phyloP scores from a whole-genome alignment of 345 rosid species.

The Eucalyptus camaldulensis region DNA sequence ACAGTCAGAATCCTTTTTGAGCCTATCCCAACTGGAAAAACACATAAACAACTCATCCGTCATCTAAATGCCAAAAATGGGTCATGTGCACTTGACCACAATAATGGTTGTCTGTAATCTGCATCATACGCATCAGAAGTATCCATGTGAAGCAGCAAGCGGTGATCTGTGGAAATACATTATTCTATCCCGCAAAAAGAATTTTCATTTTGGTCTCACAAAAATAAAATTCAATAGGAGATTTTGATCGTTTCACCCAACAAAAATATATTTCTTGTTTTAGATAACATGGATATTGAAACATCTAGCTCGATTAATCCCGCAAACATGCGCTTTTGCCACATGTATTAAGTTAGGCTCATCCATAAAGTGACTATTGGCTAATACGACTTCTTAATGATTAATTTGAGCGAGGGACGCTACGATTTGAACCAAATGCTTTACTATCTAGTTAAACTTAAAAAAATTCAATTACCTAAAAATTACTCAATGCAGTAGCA shows the following conservation, averaged over 20 bases:
- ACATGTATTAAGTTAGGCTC: background rate
- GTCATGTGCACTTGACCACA: background rate
- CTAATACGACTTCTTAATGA: background rate
- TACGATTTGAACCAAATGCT: background rate
- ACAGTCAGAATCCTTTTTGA: background rate
- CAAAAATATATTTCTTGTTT: background rate
- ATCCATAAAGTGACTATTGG: background rate
- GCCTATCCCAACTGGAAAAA: background rate
- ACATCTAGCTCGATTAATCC: background rate
- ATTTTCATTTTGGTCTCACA: background rate
- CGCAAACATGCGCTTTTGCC: background rate
- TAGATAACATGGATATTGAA: background rate
- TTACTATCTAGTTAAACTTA: background rate
- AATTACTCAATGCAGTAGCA: background rate
- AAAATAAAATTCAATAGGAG: background rate
- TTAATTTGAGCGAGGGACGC: background rate
- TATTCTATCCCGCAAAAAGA: background rate
- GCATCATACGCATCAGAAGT: background rate
- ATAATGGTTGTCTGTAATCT: background rate
- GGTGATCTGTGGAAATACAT: background rate
- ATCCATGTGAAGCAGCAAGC: background rate
- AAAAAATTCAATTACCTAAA: background rate
- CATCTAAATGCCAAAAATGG: background rate
- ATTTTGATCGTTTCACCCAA: background rate
- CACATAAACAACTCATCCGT: background rate